Evolutionary conservation across 306 rosid species (phyloP), one percentile per base, ranked within the genome.

Genomic region (Boehmeria nivea): DNA sequence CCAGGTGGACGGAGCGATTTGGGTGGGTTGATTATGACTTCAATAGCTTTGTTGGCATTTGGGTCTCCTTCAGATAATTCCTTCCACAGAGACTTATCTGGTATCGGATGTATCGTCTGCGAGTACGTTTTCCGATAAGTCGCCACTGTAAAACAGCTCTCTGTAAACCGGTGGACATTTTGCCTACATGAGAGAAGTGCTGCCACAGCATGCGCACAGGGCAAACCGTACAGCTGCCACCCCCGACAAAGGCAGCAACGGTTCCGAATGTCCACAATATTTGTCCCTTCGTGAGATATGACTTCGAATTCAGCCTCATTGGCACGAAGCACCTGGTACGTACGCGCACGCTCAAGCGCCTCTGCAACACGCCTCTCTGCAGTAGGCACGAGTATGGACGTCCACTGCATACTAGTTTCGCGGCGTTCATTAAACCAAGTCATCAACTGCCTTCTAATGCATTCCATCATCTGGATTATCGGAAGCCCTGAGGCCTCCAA

Each of bases 121-220:
- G 94, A 87, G 72, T 87, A 87, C 15, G 95, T 81, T 79, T 87
- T 87, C 25, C 94, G 74, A 34, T 87, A 87, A 40, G 86, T 87
- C 14, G 95, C 93, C 48, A 87, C 94, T 1, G 95, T 87, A 18
- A 87, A 87, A 36, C 94, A 87, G 68, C 89, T 87, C 59, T 87
- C 95, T 2, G 95, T 87, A 63, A 83, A 87, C 26, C 95, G 83
- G 59, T 87, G 86, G 45, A 87, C 95, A 61, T 87, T 82, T 74
- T 87, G 95, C 74, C 95, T 72, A 54, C 93, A 83, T 3, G 95
- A 87, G 20, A 83, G 79, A 65, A 87, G 95, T 15, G 95, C 95
- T 3, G 95, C 94, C 66, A 83, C 95, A 5, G 95, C 95, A 60
- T 87, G 95, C 16, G 95, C 89, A 43, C 95, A 87, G 6, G 95